Conservation (phyloP, 2,329 filamentous ascomycete genomes). For the Fusarium sp. region DNA sequence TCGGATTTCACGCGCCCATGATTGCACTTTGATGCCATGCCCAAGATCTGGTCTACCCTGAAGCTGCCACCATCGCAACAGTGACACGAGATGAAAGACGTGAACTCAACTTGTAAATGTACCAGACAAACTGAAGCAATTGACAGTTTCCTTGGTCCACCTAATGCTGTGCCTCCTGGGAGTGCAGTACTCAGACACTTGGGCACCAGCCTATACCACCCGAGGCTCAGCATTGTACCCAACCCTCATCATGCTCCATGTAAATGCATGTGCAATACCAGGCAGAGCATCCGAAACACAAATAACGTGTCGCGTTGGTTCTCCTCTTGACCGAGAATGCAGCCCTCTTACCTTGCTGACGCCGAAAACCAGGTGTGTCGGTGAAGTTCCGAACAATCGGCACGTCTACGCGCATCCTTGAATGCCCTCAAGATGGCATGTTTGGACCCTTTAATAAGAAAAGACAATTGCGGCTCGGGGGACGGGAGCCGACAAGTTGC, state of each 20-base stretch:
- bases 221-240: not conserved
- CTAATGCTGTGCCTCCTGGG: not conserved
- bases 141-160: not conserved
- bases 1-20: too few species aligned
- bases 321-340: slow-evolving; percentile 17
- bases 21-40: not conserved
- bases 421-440: not conserved
- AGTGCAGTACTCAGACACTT: not conserved
- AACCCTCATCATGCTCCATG: not conserved
- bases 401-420: not conserved
- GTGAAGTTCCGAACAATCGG: slow-evolving; percentile 22
- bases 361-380: not conserved
- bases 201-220: not conserved
- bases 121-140: not conserved
- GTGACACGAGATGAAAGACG: not conserved
- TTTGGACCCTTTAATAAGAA: not conserved
- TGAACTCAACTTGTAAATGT: not conserved
- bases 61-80: not conserved
- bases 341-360: not conserved
- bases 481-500: slow-evolving; percentile 7
- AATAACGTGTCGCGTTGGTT: not conserved
- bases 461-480: not conserved
- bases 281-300: not conserved
- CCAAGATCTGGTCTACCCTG: not conserved
- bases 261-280: not conserved